Percentiles rank a stretch among this genome's conserved stretches.
Evolutionary conservation across 1,284 basidiomycete species (phyloP).

Genomic region (Naganishia sp.): DNA sequence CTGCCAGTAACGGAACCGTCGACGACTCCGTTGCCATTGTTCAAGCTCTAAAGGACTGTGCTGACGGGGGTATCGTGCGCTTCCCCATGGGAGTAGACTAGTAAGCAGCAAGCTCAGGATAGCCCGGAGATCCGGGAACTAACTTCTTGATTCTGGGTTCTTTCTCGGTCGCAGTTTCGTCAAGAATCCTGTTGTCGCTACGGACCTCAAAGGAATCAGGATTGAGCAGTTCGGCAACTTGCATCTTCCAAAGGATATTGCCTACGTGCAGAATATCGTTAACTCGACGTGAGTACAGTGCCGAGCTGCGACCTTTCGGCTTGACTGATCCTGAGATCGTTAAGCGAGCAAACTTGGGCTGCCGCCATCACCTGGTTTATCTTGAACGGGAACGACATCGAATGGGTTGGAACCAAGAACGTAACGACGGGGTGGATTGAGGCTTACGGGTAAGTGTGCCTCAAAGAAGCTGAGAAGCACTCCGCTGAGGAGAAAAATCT

Average conservation of each 20-base stretch:
- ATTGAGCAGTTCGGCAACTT: slow-evolving; percentile 58
- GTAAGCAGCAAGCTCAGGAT: slow-evolving; percentile 28
- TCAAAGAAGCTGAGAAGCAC: not conserved
- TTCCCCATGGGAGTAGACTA: slow-evolving; percentile 55
- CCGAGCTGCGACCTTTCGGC: too few species aligned
- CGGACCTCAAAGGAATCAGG: slow-evolving; percentile 52
- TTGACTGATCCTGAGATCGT: slow-evolving; percentile 3
- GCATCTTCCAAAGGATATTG: slow-evolving; percentile 56
- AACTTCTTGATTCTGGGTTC: too few species aligned
- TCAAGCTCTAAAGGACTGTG: slow-evolving; percentile 54
- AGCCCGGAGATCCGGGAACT: not conserved
- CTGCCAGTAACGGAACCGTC: slow-evolving; percentile 39
- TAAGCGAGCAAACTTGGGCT: slow-evolving; percentile 23
- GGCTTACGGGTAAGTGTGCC: slow-evolving; percentile 33
- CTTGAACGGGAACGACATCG: slow-evolving; percentile 36
- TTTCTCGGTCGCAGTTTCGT: slow-evolving; percentile 34
- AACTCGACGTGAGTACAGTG: slow-evolving; percentile 50
- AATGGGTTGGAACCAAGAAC: slow-evolving; percentile 37
- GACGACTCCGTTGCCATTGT: slow-evolving; percentile 56
- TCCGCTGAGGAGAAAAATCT: not conserved
- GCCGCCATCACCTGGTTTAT: slow-evolving; percentile 37
- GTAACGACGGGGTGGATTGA: slow-evolving; percentile 41
- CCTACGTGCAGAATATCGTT: slow-evolving; percentile 51
- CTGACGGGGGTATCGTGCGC: slow-evolving; percentile 52
- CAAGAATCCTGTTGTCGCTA: slow-evolving; percentile 37